These are phyloP conservation scores for Mycena kentingensis DNA, from an alignment of 768 basidiomycete species.

Conservation along the genomic window DNA sequence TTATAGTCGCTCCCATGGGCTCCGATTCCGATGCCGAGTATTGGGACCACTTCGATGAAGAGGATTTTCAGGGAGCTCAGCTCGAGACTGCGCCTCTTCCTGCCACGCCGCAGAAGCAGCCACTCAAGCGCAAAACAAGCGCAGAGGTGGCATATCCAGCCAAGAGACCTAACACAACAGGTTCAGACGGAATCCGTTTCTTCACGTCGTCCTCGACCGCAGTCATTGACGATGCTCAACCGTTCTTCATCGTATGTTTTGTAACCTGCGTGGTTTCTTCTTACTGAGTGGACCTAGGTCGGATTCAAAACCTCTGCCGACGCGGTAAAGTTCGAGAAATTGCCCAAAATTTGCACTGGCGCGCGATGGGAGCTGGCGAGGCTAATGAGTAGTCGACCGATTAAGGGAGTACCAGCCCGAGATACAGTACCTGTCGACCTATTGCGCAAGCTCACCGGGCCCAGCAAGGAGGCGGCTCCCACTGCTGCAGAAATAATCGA, in stretches of 20 bases:
- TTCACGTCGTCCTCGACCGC: too few species aligned
- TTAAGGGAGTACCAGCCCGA: background rate
- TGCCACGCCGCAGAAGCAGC: too few species aligned
- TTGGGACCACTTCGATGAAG: too few species aligned
- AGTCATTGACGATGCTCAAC: background rate
- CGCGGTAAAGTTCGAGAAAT: background rate
- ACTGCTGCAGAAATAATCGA: background rate
- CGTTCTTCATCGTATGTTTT: background rate
- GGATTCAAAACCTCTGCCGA: background rate
- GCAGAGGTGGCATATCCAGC: too few species aligned
- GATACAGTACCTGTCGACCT: too few species aligned
- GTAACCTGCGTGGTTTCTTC: background rate
- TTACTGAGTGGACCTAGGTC: background rate
- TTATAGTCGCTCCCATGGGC: too few species aligned
- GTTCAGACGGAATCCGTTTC: too few species aligned
- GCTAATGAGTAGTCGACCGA: background rate
- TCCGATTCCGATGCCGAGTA: too few species aligned
- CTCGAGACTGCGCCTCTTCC: too few species aligned
- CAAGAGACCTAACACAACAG: too few species aligned
- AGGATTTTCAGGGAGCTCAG: too few species aligned
- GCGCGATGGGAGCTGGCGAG: background rate
- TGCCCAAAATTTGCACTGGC: background rate
- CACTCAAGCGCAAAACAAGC: too few species aligned
- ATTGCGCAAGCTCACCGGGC: background rate
- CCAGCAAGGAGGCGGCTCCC: background rate